Conservation (phyloP, 2,329 filamentous ascomycete species). For the Cercospora citrullina region DNA sequence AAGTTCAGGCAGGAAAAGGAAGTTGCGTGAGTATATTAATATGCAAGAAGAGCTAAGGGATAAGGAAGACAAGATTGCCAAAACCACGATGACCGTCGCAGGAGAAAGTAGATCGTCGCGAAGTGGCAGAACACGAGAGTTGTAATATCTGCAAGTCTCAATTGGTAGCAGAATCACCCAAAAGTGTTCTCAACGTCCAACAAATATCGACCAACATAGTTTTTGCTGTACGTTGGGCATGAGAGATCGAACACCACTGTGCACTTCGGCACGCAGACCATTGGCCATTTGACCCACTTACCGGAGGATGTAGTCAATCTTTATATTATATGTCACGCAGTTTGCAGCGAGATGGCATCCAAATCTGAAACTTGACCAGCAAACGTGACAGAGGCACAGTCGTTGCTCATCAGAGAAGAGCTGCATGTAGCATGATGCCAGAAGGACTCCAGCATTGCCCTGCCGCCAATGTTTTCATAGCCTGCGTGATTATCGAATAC, state of each 20-base stretch:
- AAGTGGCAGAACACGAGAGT: not conserved
- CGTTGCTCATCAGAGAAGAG: not conserved
- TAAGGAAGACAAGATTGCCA: not conserved
- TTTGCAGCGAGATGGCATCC: not conserved
- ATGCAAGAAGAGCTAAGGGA: not conserved
- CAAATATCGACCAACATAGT: too few species aligned
- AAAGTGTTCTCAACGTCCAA: not conserved
- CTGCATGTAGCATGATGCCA: not conserved
- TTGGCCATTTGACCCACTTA: not conserved
- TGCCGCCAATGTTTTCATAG: not conserved
- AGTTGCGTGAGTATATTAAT: not conserved
- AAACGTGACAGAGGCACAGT: not conserved
- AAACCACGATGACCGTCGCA: not conserved
- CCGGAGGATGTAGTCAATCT: not conserved
- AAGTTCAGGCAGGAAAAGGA: constrained; percentile 4
- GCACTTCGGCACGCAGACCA: too few species aligned
- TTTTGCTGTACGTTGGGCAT: too few species aligned
- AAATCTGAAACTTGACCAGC: not conserved
- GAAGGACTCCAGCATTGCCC: not conserved
- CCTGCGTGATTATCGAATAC: not conserved
- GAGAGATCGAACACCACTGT: too few species aligned
- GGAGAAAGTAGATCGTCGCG: not conserved
- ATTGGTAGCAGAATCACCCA: not conserved
- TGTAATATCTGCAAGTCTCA: not conserved
- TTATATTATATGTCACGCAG: not conserved